These are phyloP conservation scores for Candida dajiaensis DNA, from an alignment of 805 yeast species.

Conservation along the genomic window DNA sequence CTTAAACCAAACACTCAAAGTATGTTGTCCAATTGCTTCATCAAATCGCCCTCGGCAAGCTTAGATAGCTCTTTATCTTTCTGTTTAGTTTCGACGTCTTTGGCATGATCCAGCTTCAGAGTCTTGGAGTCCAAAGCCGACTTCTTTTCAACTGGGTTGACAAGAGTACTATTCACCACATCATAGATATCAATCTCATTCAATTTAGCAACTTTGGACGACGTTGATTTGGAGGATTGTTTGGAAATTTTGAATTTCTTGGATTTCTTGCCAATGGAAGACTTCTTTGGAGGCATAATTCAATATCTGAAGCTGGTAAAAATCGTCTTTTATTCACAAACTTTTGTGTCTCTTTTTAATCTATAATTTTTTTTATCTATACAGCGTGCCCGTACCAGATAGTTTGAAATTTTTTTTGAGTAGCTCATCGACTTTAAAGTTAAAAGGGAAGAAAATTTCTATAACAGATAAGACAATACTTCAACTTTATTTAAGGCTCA, in stretches of 20 bases:
- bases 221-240: constrained; percentile 3
- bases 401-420: neutral
- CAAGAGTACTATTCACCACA: constrained; percentile 4
- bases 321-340: neutral
- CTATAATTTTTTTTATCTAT: constrained; percentile 2
- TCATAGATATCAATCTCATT: constrained; percentile 7
- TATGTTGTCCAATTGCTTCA: constrained; percentile 25
- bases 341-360: neutral
- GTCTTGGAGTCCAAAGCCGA: constrained; percentile 13
- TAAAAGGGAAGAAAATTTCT: neutral
- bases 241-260: constrained; percentile 11
- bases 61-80: constrained; percentile 23
- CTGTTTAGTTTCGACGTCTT: constrained; percentile 1
- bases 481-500: neutral
- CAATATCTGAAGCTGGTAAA: too few species aligned
- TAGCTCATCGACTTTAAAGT: neutral
- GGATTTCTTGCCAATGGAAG: constrained; percentile 10
- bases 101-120: constrained; percentile 20
- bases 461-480: constrained; percentile 1
- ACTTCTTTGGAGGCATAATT: constrained; percentile 9
- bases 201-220: constrained; percentile 7
- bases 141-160: neutral
- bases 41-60: constrained; percentile 24
- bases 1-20: neutral
- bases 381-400: neutral